Conservation (phyloP, 768 basidiomycete genomes). For the Termitomyces sp. region DNA sequence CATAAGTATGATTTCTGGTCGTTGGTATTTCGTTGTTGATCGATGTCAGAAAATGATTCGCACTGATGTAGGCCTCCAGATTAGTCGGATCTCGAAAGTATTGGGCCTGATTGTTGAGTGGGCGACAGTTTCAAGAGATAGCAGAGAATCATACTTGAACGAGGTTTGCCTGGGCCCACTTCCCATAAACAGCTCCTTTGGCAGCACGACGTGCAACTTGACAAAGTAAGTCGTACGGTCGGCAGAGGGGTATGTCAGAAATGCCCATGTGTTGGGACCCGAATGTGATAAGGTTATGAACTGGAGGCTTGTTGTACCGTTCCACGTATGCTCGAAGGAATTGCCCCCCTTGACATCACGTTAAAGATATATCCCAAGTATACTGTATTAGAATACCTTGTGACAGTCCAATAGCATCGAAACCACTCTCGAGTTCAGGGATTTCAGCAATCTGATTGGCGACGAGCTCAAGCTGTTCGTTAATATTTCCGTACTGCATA, state of each 20-base stretch:
- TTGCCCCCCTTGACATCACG: constrained; percentile 53
- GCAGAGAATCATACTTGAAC: constrained; percentile 48
- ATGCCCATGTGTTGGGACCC: constrained; percentile 87
- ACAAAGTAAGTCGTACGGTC: constrained; percentile 62
- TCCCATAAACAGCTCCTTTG: constrained; percentile 58
- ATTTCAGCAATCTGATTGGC: constrained; percentile 59
- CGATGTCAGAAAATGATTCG: constrained; percentile 62
- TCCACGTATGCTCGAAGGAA: constrained; percentile 85
- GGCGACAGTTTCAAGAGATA: not conserved
- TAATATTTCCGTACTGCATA: constrained; percentile 69
- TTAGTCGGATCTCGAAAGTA: constrained; percentile 75
- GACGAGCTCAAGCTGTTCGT: constrained; percentile 62
- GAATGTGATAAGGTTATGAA: constrained; percentile 82
- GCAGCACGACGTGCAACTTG: constrained; percentile 57
- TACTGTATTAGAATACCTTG: constrained; percentile 45
- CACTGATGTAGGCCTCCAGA: constrained; percentile 48
- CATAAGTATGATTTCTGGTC: constrained; percentile 54
- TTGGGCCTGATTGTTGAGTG: constrained; percentile 52
- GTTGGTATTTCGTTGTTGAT: constrained; percentile 75
- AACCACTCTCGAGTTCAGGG: constrained; percentile 61
- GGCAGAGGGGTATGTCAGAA: constrained; percentile 66
- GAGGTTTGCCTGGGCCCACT: constrained; percentile 73
- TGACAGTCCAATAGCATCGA: constrained; percentile 86
- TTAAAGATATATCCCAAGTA: not conserved
- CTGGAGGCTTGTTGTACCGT: constrained; percentile 62